Evolutionary conservation across 495 filamentous ascomycete genomes (phyloP).

Genomic region (Xylaria venustula): DNA sequence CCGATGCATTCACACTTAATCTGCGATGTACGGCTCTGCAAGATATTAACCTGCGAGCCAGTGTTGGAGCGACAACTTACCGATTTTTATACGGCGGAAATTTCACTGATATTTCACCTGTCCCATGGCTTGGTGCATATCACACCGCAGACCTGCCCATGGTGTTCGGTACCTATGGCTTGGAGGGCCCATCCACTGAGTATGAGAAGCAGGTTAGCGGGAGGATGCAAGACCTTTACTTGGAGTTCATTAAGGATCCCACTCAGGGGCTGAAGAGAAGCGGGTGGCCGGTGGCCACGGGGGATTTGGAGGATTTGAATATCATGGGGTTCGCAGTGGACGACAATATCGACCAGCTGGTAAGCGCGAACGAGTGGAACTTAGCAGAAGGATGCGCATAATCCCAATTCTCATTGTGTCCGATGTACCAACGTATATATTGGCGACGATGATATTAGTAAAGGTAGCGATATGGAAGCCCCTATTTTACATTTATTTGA

Average conservation of each 20-base stretch:
- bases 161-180: conserved; percentile 42
- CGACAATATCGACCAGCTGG: not conserved
- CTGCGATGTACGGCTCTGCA: not conserved
- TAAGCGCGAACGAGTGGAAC: not conserved
- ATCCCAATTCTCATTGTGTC: too few relatives aligned
- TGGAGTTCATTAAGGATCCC: conserved; percentile 25
- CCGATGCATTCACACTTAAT: not conserved
- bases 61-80: conserved; percentile 10
- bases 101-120: conserved; percentile 39
- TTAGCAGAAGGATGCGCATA: not conserved
- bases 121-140: conserved; percentile 39
- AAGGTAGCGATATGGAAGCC: too few relatives aligned
- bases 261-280: not conserved
- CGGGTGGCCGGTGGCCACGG: not conserved
- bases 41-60: not conserved
- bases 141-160: conserved; percentile 39
- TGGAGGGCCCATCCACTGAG: conserved; percentile 28
- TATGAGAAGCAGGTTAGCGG: conserved; percentile 36
- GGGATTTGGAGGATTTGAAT: not conserved
- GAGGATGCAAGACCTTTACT: conserved; percentile 41
- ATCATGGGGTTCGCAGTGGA: not conserved
- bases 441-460: too few relatives aligned
- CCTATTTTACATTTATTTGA: too few relatives aligned
- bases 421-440: too few relatives aligned
- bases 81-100: conserved; percentile 42